A percentile compares a stretch with the other conserved stretches of the same genome.
Conservation (phyloP, 352 stramenopile genomes). For the Phytophthora multivora region DNA sequence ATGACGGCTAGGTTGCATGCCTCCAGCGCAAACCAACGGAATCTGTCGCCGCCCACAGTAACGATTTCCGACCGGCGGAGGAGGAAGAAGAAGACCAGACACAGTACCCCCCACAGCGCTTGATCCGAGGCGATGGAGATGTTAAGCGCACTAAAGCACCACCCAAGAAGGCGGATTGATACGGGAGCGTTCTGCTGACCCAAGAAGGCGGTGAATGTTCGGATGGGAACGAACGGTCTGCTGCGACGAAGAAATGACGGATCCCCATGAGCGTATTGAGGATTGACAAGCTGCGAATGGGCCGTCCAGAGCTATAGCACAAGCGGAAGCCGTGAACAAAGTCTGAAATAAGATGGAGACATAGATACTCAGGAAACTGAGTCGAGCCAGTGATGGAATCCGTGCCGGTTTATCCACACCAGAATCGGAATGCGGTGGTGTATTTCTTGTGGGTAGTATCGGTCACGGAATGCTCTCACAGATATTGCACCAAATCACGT, state of each 20-base stretch:
- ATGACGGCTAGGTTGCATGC: background rate
- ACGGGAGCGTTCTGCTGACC: background rate
- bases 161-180: constrained; percentile 6
- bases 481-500: background rate
- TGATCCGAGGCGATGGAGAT: background rate
- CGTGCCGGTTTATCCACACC: background rate
- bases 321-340: background rate
- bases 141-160: background rate
- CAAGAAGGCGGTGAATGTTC: constrained; percentile 4
- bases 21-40: background rate
- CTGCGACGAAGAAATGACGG: background rate
- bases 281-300: background rate
- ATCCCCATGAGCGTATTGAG: background rate
- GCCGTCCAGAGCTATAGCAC: background rate
- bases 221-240: background rate
- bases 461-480: background rate
- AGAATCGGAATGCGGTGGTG: background rate
- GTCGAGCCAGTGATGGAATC: background rate
- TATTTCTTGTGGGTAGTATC: background rate
- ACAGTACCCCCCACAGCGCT: constrained; percentile 7
- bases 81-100: constrained; percentile 18
- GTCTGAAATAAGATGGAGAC: background rate
- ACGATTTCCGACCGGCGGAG: constrained; percentile 5
- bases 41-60: background rate
- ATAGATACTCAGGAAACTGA: background rate